Percentiles rank a stretch among this genome's conserved stretches.
Conservation (phyloP, 2,329 filamentous ascomycete species). For the Neonectria sp. region DNA sequence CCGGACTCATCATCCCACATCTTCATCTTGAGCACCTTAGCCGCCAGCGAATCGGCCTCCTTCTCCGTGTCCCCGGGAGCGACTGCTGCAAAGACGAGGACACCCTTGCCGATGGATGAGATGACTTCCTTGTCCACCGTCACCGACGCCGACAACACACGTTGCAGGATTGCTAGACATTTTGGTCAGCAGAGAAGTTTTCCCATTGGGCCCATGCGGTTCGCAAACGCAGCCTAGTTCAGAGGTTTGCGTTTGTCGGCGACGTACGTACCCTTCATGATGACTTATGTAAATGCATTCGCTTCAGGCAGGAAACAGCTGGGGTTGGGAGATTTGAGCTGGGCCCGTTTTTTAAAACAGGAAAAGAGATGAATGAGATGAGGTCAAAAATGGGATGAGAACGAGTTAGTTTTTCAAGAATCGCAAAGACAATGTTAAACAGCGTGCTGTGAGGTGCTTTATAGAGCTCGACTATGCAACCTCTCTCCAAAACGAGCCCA, state of each 20-base stretch:
- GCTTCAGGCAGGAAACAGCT: constrained; percentile 4
- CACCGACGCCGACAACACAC: constrained; percentile 95
- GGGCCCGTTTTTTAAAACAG: neutral
- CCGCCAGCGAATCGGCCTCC: constrained; percentile 86
- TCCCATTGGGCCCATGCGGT: constrained; percentile 18
- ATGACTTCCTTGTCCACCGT: constrained; percentile 93
- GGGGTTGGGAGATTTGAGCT: constrained; percentile 8
- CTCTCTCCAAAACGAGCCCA: neutral
- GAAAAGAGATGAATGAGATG: neutral
- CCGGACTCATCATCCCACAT: constrained; percentile 90
- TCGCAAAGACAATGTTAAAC: neutral
- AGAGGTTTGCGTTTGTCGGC: constrained; percentile 8
- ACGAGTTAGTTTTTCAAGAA: neutral
- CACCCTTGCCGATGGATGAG: constrained; percentile 90
- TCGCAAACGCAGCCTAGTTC: neutral
- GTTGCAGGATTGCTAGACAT: constrained; percentile 85
- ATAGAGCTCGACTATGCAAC: neutral
- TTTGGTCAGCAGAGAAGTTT: constrained; percentile 24
- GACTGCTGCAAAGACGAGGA: constrained; percentile 93
- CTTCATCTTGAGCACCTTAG: constrained; percentile 90
- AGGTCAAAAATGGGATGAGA: neutral
- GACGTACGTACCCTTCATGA: constrained; percentile 44
- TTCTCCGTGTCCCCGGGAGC: constrained; percentile 92
- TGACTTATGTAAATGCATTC: constrained; percentile 10
- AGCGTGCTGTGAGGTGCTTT: neutral